Evolutionary conservation across 352 stramenopile species (phyloP), one percentile per base, ranked within the genome.

Genomic region (Globisporangium sylvaticum): DNA sequence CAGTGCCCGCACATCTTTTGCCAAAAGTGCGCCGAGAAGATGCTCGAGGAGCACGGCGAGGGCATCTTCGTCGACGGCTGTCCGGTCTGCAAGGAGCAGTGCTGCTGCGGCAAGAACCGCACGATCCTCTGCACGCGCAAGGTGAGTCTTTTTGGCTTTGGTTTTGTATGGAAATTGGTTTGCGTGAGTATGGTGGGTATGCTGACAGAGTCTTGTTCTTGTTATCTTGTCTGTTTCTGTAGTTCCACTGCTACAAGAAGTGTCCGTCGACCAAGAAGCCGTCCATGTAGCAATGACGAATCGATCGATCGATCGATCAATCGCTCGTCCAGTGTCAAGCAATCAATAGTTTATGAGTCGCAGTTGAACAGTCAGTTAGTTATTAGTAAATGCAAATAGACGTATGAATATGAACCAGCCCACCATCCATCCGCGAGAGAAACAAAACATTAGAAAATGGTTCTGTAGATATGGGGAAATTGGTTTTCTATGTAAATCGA

Each of bases 171-270:
- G 54, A 15, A 37, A 25, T 15, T 25, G 20, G 27, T 58, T 34
- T 18, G 42, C 37, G 15, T 52, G n/a, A 63, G 53, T 62, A 18
- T 50, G 42, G 42, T 22, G 31, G 31, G 31, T 37, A 18, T 22
- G 8, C 15, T 50, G 42, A 25, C 22, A 56, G 3, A 65, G 22
- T 55, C 25, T 29, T 37, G 31, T 37, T 37, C 31, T 10, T 37
- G 8, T 12, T 44, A 12, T 46, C 12, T 18, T 67, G 55, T 53
- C 31, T 61, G 29, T 39, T 42, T 44, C 24, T 53, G 22, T 62
- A 88, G 78, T 96, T 93, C 55, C 89, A 96, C 66, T 96, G 88
- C 73, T 96, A 96, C 74, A 96, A 96, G 71, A 96, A 96, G 62
- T 96, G 88, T 65, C 89, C 88, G 54, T 81, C 83, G 22, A 95